phyloP scores from a whole-genome alignment of 495 filamentous ascomycete species.

The Cercophora sp. region DNA sequence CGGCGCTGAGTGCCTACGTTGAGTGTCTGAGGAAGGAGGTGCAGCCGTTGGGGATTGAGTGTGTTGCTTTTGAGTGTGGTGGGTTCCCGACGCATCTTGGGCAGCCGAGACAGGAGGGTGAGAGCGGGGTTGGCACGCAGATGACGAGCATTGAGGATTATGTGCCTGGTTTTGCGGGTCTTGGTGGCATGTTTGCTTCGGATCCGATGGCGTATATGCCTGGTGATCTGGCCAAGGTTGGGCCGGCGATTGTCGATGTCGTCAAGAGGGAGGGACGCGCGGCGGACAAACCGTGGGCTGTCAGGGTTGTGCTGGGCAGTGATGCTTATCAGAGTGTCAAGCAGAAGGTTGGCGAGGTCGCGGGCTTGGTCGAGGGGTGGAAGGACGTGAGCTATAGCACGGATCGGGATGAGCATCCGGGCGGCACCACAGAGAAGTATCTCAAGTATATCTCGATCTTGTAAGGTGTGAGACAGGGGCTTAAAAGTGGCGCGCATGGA shows the following conservation, averaged over 20 bases:
- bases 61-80: slow-evolving; percentile 25
- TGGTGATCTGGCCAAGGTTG: slow-evolving; percentile 33
- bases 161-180: slow-evolving; percentile 3
- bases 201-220: slow-evolving; percentile 24
- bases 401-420: slow-evolving; percentile 16
- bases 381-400: slow-evolving; percentile 19
- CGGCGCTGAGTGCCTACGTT: slow-evolving; percentile 42
- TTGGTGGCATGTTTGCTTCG: slow-evolving; percentile 19
- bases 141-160: slow-evolving; percentile 11
- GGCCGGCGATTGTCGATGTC: slow-evolving; percentile 29
- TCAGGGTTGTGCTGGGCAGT: slow-evolving; percentile 19
- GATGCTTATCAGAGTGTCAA: slow-evolving; percentile 16
- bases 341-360: slow-evolving; percentile 21
- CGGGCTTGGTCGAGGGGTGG: slow-evolving; percentile 15
- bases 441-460: slow-evolving; percentile 13
- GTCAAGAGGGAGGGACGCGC: slow-evolving; percentile 27
- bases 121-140: neutral
- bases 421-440: slow-evolving; percentile 9
- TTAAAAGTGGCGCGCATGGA: no score
- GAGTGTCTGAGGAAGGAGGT: slow-evolving; percentile 24
- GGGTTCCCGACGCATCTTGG: slow-evolving; percentile 24
- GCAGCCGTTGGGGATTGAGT: slow-evolving; percentile 15
- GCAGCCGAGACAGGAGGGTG: slow-evolving; percentile 14
- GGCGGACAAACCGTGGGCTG: slow-evolving; percentile 16
- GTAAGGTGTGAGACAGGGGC: no score